These are phyloP conservation scores for Babjeviella inositovora DNA, from an alignment of 805 yeast species.

Conservation along the genomic window DNA sequence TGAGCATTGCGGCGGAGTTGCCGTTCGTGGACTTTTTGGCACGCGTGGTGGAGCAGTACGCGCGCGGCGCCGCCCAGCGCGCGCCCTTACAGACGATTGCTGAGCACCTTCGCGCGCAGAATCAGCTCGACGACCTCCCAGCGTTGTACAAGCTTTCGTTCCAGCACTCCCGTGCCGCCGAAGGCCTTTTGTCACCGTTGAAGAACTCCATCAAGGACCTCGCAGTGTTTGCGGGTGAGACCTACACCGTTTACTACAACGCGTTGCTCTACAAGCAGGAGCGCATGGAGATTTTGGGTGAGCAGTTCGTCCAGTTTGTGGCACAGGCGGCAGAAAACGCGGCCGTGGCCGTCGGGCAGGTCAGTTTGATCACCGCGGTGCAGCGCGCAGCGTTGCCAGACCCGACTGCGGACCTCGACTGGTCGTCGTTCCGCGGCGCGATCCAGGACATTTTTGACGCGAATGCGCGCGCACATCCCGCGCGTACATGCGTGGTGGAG, in stretches of 20 bases:
- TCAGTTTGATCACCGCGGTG: slow-evolving; percentile 51
- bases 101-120: slow-evolving; percentile 25
- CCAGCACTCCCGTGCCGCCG: slow-evolving; percentile 21
- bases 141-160: slow-evolving; percentile 46
- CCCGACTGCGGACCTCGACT: slow-evolving; percentile 76
- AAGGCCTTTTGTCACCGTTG: slow-evolving; percentile 25
- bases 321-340: slow-evolving; percentile 17
- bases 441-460: slow-evolving; percentile 89
- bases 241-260: slow-evolving; percentile 47
- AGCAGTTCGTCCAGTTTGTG: slow-evolving; percentile 50
- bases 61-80: slow-evolving; percentile 11
- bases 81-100: slow-evolving; percentile 43
- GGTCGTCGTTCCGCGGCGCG: slow-evolving; percentile 87
- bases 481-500: slow-evolving; percentile 83
- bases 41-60: slow-evolving; percentile 23
- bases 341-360: slow-evolving; percentile 31
- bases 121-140: slow-evolving; percentile 40
- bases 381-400: slow-evolving; percentile 61
- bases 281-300: slow-evolving; percentile 54
- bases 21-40: slow-evolving; percentile 36
- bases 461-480: slow-evolving; percentile 76
- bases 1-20: slow-evolving; percentile 35
- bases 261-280: slow-evolving; percentile 54
- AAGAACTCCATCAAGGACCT: slow-evolving; percentile 48
- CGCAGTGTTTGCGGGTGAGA: slow-evolving; percentile 27